Base-by-base conservation (phyloP, 78 protist genomes). In the Salpingoeca rosetta region DNA sequence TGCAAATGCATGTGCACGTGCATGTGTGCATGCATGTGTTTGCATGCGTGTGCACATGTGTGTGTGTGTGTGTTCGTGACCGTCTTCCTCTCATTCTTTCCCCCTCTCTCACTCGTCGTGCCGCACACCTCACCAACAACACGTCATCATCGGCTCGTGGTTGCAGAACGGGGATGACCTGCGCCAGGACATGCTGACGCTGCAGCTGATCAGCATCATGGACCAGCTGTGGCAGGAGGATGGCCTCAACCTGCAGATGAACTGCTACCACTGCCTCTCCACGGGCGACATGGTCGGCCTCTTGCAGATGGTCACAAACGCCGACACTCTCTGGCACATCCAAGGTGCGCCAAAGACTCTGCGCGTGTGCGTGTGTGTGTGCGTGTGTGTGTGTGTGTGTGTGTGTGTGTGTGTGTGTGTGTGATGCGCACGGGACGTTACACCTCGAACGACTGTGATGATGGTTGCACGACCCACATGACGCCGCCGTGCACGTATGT, bases 131-230 rank as follows among this genome's bases (percentile, higher is more conserved):
- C 85, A 86, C 44, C 88, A 88, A 57, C n/a, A n/a, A n/a, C n/a
- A n/a, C n/a, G n/a, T n/a, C n/a, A n/a, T n/a, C n/a, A n/a, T n/a
- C n/a, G n/a, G n/a, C n/a, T n/a, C n/a, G n/a, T n/a, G n/a, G n/a
- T n/a, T n/a, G n/a, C n/a, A n/a, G 87, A 82, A 24, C 17, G 94
- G 96, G 27, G 98, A 96, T 88, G 98, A 95, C 87, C 81, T 95
- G 56, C 89, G 98, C 40, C 97, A 96, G 84, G 98, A 96, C 86
- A 87, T 90, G 51, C 87, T 96, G n/a, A 94, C 97, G 3, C 90
- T 96, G 10, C 98, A 96, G 75, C 83, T 96, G 44, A 41, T 96
- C 27, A n/a, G 92, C 40, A 51, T 93, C 51, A 95, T 96, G 97
- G 98, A 95, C 86, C 51, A 65, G 44, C 80, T 96, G 38, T 96